Conservation (phyloP, 2,329 filamentous ascomycete species). For the Didymella pomorum region DNA sequence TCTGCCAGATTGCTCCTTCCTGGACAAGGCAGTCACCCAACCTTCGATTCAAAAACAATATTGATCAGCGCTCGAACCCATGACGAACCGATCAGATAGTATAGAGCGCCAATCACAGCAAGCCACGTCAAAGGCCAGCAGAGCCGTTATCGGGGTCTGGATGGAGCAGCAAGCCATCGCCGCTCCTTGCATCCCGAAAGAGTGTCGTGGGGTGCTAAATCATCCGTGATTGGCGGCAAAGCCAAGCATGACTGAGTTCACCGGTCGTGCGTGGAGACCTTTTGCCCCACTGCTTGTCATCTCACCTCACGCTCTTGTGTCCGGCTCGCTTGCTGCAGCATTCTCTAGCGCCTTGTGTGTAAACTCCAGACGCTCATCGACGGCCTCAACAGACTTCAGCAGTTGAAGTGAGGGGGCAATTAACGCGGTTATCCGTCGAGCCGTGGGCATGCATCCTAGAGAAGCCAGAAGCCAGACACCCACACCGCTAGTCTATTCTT, state of each 20-base stretch:
- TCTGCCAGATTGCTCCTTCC: slow-evolving; percentile 5
- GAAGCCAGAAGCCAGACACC: slow-evolving; percentile 10
- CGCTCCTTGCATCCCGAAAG: slow-evolving; percentile 47
- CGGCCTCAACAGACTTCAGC: slow-evolving; percentile 31
- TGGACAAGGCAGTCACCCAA: neutral
- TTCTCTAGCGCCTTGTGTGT: slow-evolving; percentile 45
- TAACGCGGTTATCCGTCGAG: slow-evolving; percentile 33
- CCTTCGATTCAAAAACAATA: slow-evolving; percentile 13
- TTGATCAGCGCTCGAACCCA: slow-evolving; percentile 28
- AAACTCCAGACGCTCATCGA: slow-evolving; percentile 38
- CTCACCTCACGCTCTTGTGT: slow-evolving; percentile 29
- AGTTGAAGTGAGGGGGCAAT: slow-evolving; percentile 34
- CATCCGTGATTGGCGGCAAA: slow-evolving; percentile 35
- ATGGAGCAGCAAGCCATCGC: slow-evolving; percentile 43
- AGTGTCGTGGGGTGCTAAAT: slow-evolving; percentile 33
- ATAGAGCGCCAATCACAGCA: slow-evolving; percentile 44
- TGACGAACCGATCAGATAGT: slow-evolving; percentile 41
- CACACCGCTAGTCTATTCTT: slow-evolving; percentile 49
- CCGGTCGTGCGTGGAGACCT: slow-evolving; percentile 36
- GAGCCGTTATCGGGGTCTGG: slow-evolving; percentile 51
- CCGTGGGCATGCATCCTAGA: slow-evolving; percentile 33
- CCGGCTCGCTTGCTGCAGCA: slow-evolving; percentile 38
- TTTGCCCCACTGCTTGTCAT: slow-evolving; percentile 36
- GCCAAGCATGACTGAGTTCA: slow-evolving; percentile 27
- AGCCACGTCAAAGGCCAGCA: slow-evolving; percentile 48